These are phyloP conservation scores for maize (Zea mays) DNA, from an alignment of 176 grass and related monocot genomes.

Conservation along the genomic window DNA sequence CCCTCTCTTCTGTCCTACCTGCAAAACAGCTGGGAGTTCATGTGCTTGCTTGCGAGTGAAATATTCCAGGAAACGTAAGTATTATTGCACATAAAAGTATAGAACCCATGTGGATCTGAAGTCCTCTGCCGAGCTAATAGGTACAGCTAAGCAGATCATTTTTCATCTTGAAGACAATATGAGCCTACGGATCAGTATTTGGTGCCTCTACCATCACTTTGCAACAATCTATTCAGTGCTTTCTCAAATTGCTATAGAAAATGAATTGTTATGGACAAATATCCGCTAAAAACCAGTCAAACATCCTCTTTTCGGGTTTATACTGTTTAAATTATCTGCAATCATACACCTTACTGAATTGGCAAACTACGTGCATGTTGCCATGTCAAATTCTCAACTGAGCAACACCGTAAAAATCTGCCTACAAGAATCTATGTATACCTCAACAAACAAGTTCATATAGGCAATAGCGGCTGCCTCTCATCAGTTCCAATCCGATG, in stretches of 20 bases:
- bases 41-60: neutral
- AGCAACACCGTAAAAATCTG: no score
- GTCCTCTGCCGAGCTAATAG: neutral
- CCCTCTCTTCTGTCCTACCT: constrained; percentile 51
- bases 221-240: neutral
- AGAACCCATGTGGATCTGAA: neutral
- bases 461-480: constrained; percentile 79
- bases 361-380: no score
- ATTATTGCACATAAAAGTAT: neutral
- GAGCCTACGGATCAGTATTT: constrained; percentile 22
- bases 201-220: constrained; percentile 17
- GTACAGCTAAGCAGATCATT: neutral
- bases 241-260: constrained; percentile 5
- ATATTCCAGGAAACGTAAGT: no score
- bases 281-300: neutral
- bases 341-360: neutral
- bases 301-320: neutral
- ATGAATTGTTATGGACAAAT: neutral
- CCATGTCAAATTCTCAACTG: no score
- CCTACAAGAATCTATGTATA: constrained; percentile 33
- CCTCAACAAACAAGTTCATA: constrained; percentile 54
- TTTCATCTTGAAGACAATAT: neutral
- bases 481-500: constrained; percentile 76
- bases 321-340: constrained; percentile 10
- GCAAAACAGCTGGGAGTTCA: constrained; percentile 22